Evolutionary conservation across 2,329 filamentous ascomycete genomes (phyloP).

Genomic region (Sarocladiaceae sp.): DNA sequence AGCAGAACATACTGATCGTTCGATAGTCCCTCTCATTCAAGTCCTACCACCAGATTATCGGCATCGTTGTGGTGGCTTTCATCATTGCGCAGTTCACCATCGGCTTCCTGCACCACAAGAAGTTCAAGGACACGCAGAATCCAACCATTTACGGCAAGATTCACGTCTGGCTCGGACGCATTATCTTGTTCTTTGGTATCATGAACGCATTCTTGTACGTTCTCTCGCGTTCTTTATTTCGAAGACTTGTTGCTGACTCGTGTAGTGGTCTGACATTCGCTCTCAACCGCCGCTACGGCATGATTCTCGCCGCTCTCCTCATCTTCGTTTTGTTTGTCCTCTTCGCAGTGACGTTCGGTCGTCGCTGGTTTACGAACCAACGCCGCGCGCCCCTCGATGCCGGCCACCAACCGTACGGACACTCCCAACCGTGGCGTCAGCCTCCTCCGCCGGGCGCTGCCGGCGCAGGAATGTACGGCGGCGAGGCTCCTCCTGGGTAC

Average conservation of each 20-base stretch:
- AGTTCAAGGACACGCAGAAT: conserved; percentile 42
- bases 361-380: conserved; percentile 20
- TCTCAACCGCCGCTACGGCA: conserved; percentile 38
- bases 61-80: conserved; percentile 45
- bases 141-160: conserved; percentile 44
- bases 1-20: neutral
- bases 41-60: conserved; percentile 52
- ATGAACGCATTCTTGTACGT: conserved; percentile 52
- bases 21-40: conserved; percentile 46
- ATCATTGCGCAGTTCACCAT: conserved; percentile 47
- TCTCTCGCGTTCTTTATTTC: neutral
- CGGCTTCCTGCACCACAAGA: conserved; percentile 49
- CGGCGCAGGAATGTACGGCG: neutral
- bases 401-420: conserved; percentile 19
- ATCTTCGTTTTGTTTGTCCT: conserved; percentile 36
- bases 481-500: conserved; percentile 10
- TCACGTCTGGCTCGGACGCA: conserved; percentile 52
- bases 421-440: conserved; percentile 20
- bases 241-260: conserved; percentile 10
- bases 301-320: conserved; percentile 41
- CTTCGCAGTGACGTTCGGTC: conserved; percentile 28
- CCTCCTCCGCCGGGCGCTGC: neutral
- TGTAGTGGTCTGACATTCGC: conserved; percentile 52
- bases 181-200: conserved; percentile 46
- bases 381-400: conserved; percentile 15